Percentiles rank a stretch among this genome's conserved stretches.
Evolutionary conservation across 2,329 filamentous ascomycete genomes (phyloP).

Genomic region (Chaetomium sp.): DNA sequence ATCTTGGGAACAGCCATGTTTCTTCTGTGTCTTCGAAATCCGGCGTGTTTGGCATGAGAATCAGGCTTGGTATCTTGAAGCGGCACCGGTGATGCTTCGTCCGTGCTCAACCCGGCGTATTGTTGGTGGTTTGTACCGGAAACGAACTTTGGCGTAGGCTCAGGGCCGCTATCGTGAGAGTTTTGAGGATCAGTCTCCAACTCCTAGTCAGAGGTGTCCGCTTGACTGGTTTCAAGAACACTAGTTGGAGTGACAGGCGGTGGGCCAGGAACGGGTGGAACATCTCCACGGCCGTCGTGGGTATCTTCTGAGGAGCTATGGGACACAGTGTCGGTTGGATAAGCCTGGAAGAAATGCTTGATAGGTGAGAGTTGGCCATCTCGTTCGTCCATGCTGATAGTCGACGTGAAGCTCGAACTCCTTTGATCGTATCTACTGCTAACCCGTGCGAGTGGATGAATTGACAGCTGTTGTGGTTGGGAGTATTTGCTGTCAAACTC

Average conservation of each 20-base stretch:
- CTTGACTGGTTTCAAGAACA: not conserved
- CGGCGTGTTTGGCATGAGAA: not conserved
- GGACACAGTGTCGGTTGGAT: too few species aligned
- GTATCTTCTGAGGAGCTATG: not conserved
- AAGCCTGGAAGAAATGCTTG: not conserved
- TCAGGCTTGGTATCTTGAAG: not conserved
- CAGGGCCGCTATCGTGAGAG: not conserved
- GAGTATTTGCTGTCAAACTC: constrained; percentile 49
- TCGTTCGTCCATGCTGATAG: not conserved
- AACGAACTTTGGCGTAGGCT: too few species aligned
- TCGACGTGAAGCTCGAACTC: not conserved
- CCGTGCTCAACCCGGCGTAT: too few species aligned
- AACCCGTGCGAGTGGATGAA: not conserved
- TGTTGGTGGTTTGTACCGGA: not conserved
- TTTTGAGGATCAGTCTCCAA: not conserved
- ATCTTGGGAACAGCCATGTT: constrained; percentile 18
- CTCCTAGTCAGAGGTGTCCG: not conserved
- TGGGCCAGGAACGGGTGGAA: too few species aligned
- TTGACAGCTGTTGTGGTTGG: not conserved
- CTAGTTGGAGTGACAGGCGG: too few species aligned
- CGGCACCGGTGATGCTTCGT: not conserved
- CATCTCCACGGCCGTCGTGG: not conserved
- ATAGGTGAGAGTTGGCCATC: not conserved
- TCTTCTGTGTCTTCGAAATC: constrained; percentile 16
- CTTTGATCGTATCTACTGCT: not conserved